These are phyloP conservation scores for Liquidambar formosana DNA, from an alignment of 164 flowering plant genomes.

Conservation along the genomic window DNA sequence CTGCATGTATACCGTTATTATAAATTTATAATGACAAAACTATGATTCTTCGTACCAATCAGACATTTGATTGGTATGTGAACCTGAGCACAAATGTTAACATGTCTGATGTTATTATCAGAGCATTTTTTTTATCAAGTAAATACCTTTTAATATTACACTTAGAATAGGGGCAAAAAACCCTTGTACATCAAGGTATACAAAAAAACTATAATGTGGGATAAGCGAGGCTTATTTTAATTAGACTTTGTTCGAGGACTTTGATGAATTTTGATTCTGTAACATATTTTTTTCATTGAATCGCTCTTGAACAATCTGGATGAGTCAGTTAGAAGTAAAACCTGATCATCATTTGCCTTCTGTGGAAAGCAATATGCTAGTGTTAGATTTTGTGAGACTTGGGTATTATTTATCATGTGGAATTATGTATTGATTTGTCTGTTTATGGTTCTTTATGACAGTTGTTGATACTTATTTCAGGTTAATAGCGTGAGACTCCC, in stretches of 20 bases:
- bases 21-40: no score
- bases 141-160: no score
- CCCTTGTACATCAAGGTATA: no score
- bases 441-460: background rate
- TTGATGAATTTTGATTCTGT: background rate
- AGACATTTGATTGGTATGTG: background rate
- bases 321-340: background rate
- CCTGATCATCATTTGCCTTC: background rate
- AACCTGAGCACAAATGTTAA: conserved; percentile 1
- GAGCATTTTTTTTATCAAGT: background rate
- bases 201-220: no score
- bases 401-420: background rate
- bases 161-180: no score
- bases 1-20: no score
- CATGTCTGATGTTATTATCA: background rate
- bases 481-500: conserved; percentile 92
- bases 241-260: no score
- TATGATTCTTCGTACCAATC: background rate
- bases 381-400: background rate
- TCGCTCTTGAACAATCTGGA: background rate
- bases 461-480: conserved; percentile 37
- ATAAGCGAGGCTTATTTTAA: no score
- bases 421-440: background rate
- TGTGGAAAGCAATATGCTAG: background rate
- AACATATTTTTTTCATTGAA: background rate